Evolutionary conservation across 2,329 filamentous ascomycete species (phyloP), one percentile per base, ranked within the genome.

Genomic region (Neoscytalidium dimidiatum): DNA sequence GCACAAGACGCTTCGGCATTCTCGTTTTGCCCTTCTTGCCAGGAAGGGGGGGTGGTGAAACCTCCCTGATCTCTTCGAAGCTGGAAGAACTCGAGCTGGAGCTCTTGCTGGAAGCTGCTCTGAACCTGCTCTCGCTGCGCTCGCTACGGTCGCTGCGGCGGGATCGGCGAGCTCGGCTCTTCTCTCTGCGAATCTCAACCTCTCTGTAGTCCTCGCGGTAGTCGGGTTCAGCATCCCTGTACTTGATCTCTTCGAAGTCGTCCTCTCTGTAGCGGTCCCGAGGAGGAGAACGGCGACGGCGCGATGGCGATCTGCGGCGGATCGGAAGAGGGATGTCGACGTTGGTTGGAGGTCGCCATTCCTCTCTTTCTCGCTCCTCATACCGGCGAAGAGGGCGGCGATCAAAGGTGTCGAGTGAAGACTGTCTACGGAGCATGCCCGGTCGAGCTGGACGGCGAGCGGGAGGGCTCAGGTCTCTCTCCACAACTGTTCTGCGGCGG

Each of bases 351-450:
- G 86, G 82, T n/a, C 84, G 83, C 69, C 88, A 88, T 51, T 86
- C 84, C 60, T 88, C 86, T 21, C 84, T 78, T 35, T 89, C 83
- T 62, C 84, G 77, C 41, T 89, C 83, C 62, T 82, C 82, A 67
- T 84, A 84, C 49, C 85, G 83, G 33, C 84, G 82, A 63, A 83
- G 71, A 1, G 91, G 90, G 29, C 88, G 88, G 56, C 93, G 88
- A 77, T 97, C 94, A 74, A 92, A 97, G 0, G 91, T 96, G 76
- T 97, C 94, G 43, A 97, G 83, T 61, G 92, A 96, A 14, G 92
- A 96, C 76, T 96, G 93, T 48, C 94, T 87, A 65, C 94, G 87
- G 58, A 95, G 73, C 68, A 94, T 84, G 31, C 83, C 83, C 2
- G 92, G 93, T 51, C 90, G 85, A 35, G 84, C 83, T 51, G 81